phyloP scores from a whole-genome alignment of 2,329 filamentous ascomycete species.

The Colletotrichum tanaceti region DNA sequence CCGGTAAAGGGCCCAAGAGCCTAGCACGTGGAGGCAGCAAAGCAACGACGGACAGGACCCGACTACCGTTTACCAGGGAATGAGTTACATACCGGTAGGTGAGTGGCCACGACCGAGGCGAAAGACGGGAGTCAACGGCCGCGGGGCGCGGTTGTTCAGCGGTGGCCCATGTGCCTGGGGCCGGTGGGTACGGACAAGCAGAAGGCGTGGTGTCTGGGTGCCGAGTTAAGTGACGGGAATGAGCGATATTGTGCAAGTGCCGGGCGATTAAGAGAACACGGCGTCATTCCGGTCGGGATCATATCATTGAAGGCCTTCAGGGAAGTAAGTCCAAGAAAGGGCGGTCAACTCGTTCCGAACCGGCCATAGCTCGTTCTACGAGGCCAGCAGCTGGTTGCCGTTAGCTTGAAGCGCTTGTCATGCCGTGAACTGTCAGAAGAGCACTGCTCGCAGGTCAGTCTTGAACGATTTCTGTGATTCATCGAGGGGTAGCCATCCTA shows the following conservation, averaged over 20 bases:
- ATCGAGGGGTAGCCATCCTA: constrained; percentile 5
- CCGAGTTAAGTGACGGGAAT: constrained; percentile 13
- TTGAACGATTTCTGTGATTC: constrained; percentile 6
- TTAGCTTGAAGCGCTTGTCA: constrained; percentile 35
- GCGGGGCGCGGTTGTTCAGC: constrained; percentile 22
- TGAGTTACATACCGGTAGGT: constrained; percentile 16
- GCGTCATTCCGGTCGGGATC: constrained; percentile 25
- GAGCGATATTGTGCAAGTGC: constrained; percentile 9
- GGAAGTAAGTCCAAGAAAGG: constrained; percentile 11
- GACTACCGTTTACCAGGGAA: constrained; percentile 16
- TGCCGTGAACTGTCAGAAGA: constrained; percentile 31
- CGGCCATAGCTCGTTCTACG: constrained; percentile 24
- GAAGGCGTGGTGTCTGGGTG: constrained; percentile 17
- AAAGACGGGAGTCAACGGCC: constrained; percentile 14
- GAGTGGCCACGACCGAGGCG: constrained; percentile 4
- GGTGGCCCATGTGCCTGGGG: constrained; percentile 14
- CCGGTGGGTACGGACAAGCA: constrained; percentile 26
- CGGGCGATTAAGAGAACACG: constrained; percentile 19
- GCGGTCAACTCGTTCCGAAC: constrained; percentile 2
- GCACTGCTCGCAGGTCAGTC: constrained; percentile 28
- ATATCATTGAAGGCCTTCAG: constrained; percentile 14
- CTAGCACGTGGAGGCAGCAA: constrained; percentile 26
- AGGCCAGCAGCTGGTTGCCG: constrained; percentile 23
- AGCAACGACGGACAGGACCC: constrained; percentile 21
- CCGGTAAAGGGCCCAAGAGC: constrained; percentile 13